Evolutionary conservation across 177 flowering plant genomes (phyloP).

Genomic region (Vitis hybrid): DNA sequence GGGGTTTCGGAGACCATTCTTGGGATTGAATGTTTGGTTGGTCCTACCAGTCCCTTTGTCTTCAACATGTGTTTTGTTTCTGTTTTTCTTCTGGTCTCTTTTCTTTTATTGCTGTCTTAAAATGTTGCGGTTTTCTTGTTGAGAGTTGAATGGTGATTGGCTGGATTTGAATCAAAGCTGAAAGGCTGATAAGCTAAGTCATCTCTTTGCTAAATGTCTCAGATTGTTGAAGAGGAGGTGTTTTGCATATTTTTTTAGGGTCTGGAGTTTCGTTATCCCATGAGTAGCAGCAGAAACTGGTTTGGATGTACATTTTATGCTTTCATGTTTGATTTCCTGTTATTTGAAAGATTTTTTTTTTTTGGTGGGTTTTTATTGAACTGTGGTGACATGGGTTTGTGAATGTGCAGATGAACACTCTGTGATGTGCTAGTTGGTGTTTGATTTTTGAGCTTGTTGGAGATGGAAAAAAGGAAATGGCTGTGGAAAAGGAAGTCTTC

Average conservation of each 20-base stretch:
- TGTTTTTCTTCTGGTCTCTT: not conserved
- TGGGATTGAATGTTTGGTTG: constrained; percentile 13
- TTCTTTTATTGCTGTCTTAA: not conserved
- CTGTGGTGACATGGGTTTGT: constrained; percentile 5
- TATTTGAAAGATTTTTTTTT: not conserved
- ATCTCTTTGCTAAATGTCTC: constrained; percentile 15
- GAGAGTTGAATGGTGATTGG: constrained; percentile 26
- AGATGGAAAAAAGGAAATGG: constrained; percentile 79
- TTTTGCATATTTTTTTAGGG: constrained; percentile 7
- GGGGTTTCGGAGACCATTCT: constrained; percentile 15
- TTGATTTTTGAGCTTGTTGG: constrained; percentile 6
- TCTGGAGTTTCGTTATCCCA: not conserved
- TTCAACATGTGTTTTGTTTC: not conserved
- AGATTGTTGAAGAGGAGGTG: constrained; percentile 7
- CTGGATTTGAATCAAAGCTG: constrained; percentile 53
- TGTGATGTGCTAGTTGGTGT: constrained; percentile 17
- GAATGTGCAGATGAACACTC: constrained; percentile 29
- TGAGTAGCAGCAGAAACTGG: not conserved
- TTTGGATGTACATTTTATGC: not conserved
- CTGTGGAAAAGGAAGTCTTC: constrained; percentile 75
- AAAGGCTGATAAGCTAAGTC: constrained; percentile 29
- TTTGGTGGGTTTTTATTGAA: constrained; percentile 1
- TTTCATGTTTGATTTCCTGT: not conserved
- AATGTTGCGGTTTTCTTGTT: constrained; percentile 19
- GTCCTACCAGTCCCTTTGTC: constrained; percentile 7